Conservation (phyloP, 176 grass and related monocot species). For the Thalia dealbata region DNA sequence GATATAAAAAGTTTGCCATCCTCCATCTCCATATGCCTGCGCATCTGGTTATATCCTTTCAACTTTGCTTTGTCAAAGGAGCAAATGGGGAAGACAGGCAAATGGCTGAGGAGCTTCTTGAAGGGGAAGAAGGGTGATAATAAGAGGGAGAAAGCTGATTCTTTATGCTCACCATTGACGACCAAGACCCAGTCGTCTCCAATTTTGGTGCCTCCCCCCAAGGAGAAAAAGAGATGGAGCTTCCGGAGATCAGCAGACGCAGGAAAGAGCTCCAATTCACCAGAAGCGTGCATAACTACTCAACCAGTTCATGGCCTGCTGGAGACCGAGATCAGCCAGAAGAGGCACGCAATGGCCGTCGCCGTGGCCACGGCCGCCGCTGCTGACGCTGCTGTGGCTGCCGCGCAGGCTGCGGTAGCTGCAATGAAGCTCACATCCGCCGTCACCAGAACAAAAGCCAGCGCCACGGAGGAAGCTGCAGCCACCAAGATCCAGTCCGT, state of each 20-base stretch:
- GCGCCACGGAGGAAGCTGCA: neutral
- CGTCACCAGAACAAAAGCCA: neutral
- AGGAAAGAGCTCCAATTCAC: constrained; percentile 5
- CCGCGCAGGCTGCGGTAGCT: constrained; percentile 14
- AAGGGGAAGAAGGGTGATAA: constrained; percentile 18
- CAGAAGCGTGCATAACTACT: constrained; percentile 7
- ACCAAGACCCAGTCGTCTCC: neutral
- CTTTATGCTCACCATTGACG: neutral
- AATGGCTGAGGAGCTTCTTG: constrained; percentile 23
- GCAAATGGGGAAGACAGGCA: constrained; percentile 18
- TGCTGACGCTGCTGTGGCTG: constrained; percentile 16
- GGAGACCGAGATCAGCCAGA: constrained; percentile 10
- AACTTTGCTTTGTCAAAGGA: neutral
- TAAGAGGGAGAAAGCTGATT: constrained; percentile 10
- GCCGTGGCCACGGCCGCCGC: constrained; percentile 13
- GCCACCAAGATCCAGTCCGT: constrained; percentile 12
- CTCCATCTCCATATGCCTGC: neutral
- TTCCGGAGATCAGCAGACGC: constrained; percentile 5
- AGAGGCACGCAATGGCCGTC: constrained; percentile 21
- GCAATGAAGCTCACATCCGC: neutral
- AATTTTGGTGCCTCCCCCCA: neutral
- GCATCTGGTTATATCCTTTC: too few relatives aligned
- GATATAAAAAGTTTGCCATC: constrained; percentile 2
- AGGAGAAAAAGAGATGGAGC: constrained; percentile 27
- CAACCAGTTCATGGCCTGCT: neutral